phyloP scores from a whole-genome alignment of 371 early-diverging fungal genomes.

The Zopfochytrium polystomum region DNA sequence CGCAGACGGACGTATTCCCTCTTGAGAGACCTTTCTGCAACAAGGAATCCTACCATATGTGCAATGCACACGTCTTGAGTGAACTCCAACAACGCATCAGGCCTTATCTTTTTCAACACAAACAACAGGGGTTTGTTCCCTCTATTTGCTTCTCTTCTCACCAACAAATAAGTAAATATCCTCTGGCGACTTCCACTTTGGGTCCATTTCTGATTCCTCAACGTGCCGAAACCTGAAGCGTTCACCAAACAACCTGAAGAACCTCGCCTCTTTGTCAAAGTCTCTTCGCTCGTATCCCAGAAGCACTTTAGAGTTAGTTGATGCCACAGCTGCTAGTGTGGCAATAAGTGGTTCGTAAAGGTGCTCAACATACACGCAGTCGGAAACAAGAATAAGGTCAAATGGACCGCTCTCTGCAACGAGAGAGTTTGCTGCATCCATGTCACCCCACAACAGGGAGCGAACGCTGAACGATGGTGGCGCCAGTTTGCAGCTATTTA shows the following conservation, averaged over 20 bases:
- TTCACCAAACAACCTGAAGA: slow-evolving; percentile 53
- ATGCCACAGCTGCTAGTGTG: slow-evolving; percentile 35
- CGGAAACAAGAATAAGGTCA: slow-evolving; percentile 54
- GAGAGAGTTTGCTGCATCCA: slow-evolving; percentile 2
- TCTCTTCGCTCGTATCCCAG: slow-evolving; percentile 56
- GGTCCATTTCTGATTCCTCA: slow-evolving; percentile 51
- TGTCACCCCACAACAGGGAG: background rate
- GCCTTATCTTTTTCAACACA: too few relatives aligned
- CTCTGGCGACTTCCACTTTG: slow-evolving; percentile 47
- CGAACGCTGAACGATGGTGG: background rate
- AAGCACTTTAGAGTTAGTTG: slow-evolving; percentile 23
- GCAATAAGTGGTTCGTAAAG: slow-evolving; percentile 47
- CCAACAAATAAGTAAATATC: slow-evolving; percentile 54
- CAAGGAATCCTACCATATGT: too few relatives aligned
- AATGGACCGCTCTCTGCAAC: slow-evolving; percentile 11
- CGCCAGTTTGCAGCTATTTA: background rate
- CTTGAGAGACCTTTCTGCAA: too few relatives aligned
- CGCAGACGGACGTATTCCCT: too few relatives aligned
- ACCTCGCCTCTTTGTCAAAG: slow-evolving; percentile 57
- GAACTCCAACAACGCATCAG: too few relatives aligned
- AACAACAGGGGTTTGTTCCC: too few relatives aligned
- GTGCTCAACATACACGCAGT: slow-evolving; percentile 48
- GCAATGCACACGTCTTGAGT: too few relatives aligned
- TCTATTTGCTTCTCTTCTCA: slow-evolving; percentile 5
- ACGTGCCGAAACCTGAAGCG: slow-evolving; percentile 56